A percentile compares a stretch with the other conserved stretches of the same genome.
phyloP scores from a whole-genome alignment of 1,284 basidiomycete species.

The Boletus semigastroideus region DNA sequence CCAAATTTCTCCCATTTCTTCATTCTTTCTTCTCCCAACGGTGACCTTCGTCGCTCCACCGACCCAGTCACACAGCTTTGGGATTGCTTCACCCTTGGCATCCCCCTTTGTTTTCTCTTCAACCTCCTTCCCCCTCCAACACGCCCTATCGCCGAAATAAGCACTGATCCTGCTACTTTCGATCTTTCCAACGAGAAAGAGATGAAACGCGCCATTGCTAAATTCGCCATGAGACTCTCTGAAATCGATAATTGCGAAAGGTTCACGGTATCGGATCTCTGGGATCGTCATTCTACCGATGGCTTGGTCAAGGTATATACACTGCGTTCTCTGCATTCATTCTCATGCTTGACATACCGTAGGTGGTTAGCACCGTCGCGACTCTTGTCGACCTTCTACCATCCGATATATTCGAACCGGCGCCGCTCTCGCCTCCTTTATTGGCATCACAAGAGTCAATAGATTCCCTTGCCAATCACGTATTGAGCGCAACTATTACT shows the following conservation, averaged over 20 bases:
- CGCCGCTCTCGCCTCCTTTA: constrained; percentile 57
- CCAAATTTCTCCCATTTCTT: constrained; percentile 72
- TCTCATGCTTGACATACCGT: not conserved
- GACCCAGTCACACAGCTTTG: constrained; percentile 92
- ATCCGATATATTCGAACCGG: constrained; percentile 66
- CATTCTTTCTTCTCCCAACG: constrained; percentile 51
- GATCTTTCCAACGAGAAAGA: constrained; percentile 72
- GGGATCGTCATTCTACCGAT: constrained; percentile 89
- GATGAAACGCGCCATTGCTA: constrained; percentile 78
- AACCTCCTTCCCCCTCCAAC: constrained; percentile 79
- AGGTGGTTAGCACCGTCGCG: constrained; percentile 93
- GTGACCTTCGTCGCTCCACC: constrained; percentile 66
- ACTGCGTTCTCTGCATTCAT: not conserved
- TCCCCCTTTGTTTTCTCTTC: constrained; percentile 93
- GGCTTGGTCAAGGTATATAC: constrained; percentile 89
- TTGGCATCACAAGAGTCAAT: constrained; percentile 57
- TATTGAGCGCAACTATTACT: constrained; percentile 39
- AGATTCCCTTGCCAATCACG: constrained; percentile 54
- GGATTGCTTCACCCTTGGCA: constrained; percentile 91
- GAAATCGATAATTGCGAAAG: constrained; percentile 66
- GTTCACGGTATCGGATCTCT: constrained; percentile 86
- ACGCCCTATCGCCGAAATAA: constrained; percentile 61
- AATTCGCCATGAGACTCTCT: constrained; percentile 74
- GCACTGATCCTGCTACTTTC: constrained; percentile 63
- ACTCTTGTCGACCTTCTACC: constrained; percentile 84